phyloP scores from a whole-genome alignment of 192 early-diverging fungal genomes.

The Helicostylum pulchrum region DNA sequence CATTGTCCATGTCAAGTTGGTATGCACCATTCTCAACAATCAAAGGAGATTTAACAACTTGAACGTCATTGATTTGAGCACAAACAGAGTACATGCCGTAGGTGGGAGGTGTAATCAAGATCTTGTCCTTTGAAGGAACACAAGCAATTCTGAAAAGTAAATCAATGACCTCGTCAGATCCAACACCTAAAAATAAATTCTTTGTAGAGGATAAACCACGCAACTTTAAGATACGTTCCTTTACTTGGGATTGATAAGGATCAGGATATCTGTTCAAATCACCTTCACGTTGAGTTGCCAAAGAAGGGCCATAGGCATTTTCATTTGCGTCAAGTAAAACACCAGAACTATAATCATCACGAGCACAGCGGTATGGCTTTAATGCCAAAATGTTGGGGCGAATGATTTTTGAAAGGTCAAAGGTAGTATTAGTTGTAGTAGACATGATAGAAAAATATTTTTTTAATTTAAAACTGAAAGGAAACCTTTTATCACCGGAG shows the following conservation, averaged over 20 bases:
- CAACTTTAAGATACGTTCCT: slow-evolving; percentile 70
- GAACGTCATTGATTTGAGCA: slow-evolving; percentile 93
- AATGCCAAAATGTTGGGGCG: slow-evolving; percentile 81
- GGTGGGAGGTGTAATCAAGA: slow-evolving; percentile 94
- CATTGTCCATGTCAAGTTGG: slow-evolving; percentile 63
- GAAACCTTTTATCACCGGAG: no score
- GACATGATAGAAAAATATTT: no score
- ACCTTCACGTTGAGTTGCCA: slow-evolving; percentile 31
- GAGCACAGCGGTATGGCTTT: slow-evolving; percentile 94
- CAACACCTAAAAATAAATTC: slow-evolving; percentile 93
- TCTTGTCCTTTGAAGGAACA: slow-evolving; percentile 84
- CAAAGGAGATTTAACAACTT: slow-evolving; percentile 81
- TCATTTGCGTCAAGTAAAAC: slow-evolving; percentile 99
- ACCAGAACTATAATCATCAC: slow-evolving; percentile 93
- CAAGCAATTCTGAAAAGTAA: slow-evolving; percentile 85
- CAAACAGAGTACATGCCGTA: slow-evolving; percentile 98
- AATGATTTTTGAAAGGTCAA: slow-evolving; percentile 60
- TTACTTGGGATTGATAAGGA: slow-evolving; percentile 83
- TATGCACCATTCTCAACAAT: slow-evolving; percentile 68
- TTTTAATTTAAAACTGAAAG: no score
- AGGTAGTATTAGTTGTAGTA: slow-evolving; percentile 21
- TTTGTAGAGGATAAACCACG: slow-evolving; percentile 64
- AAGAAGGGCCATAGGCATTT: slow-evolving; percentile 82
- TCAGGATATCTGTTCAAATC: slow-evolving; percentile 95
- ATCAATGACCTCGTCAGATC: slow-evolving; percentile 96